Evolutionary conservation across 2,329 filamentous ascomycete species (phyloP).

Genomic region (Xylariaceae sp.): DNA sequence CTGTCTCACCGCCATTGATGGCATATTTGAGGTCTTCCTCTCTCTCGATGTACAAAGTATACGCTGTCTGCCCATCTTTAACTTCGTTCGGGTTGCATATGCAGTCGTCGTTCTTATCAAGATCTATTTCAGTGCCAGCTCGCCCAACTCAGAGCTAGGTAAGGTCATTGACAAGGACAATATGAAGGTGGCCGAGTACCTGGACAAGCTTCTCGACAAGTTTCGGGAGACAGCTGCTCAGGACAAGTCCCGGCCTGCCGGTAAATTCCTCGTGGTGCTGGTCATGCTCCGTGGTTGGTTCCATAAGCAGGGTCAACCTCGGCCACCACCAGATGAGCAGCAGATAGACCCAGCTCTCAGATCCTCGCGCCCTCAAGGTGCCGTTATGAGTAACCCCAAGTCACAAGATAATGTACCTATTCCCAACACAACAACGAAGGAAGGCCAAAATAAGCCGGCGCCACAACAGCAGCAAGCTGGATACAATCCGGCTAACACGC

Average conservation of each 20-base stretch:
- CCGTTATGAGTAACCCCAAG: not conserved
- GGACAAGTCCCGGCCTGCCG: slow-evolving; percentile 62
- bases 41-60: slow-evolving; percentile 57
- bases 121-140: slow-evolving; percentile 66
- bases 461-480: slow-evolving; percentile 24
- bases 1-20: slow-evolving; percentile 66
- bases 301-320: slow-evolving; percentile 43
- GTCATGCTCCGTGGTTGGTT: slow-evolving; percentile 71
- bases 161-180: slow-evolving; percentile 66
- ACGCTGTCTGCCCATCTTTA: slow-evolving; percentile 66
- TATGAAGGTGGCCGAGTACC: slow-evolving; percentile 63
- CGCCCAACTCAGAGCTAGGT: slow-evolving; percentile 64
- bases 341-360: slow-evolving; percentile 8
- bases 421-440: slow-evolving; percentile 12
- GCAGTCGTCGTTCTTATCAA: slow-evolving; percentile 71
- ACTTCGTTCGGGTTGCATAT: slow-evolving; percentile 70
- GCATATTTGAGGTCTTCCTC: slow-evolving; percentile 64
- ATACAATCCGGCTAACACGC: slow-evolving; percentile 45
- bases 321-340: slow-evolving; percentile 13
- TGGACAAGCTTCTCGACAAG: slow-evolving; percentile 68
- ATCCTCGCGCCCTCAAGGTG: slow-evolving; percentile 3
- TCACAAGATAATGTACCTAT: slow-evolving; percentile 1
- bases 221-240: slow-evolving; percentile 63
- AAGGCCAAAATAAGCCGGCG: slow-evolving; percentile 16
- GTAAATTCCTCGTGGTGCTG: slow-evolving; percentile 70